phyloP scores from a whole-genome alignment of 805 yeast species.

The Tanozyma kutaoensis region DNA sequence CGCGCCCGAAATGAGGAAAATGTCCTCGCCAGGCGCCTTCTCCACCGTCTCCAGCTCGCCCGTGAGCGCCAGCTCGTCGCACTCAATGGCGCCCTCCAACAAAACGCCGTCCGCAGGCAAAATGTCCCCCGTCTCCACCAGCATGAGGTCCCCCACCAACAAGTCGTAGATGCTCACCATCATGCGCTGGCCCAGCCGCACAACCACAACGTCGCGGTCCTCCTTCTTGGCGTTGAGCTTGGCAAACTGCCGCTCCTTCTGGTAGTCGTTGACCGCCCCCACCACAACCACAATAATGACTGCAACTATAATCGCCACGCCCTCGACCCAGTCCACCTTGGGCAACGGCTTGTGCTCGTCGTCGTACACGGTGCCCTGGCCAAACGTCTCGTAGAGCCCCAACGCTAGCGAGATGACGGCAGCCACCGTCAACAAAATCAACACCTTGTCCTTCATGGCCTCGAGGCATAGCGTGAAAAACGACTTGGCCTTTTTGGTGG shows the following conservation, averaged over 20 bases:
- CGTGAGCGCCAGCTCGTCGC: constrained; percentile 87
- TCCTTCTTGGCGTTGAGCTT: constrained; percentile 81
- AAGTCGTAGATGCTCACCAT: constrained; percentile 63
- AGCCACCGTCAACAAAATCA: constrained; percentile 71
- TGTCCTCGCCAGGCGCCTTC: constrained; percentile 61
- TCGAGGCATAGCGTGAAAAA: constrained; percentile 59
- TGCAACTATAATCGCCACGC: constrained; percentile 92
- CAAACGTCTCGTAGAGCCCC: constrained; percentile 87
- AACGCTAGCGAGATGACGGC: constrained; percentile 82
- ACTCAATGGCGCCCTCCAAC: constrained; percentile 62
- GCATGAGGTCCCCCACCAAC: constrained; percentile 75
- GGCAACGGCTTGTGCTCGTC: constrained; percentile 68
- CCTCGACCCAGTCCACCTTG: constrained; percentile 96
- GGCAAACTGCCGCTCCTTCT: constrained; percentile 88
- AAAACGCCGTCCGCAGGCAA: constrained; percentile 81
- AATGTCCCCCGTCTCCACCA: constrained; percentile 87
- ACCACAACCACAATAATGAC: constrained; percentile 82
- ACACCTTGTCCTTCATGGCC: constrained; percentile 84
- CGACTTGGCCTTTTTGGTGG: constrained; percentile 57
- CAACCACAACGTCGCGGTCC: constrained; percentile 64
- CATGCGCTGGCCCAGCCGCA: constrained; percentile 57
- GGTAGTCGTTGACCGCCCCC: constrained; percentile 93
- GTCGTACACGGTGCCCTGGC: constrained; percentile 67
- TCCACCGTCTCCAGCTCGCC: constrained; percentile 85
- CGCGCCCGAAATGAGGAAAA: constrained; percentile 87